Evolutionary conservation across 2,329 filamentous ascomycete species (phyloP).

Genomic region (Reticulascus tulasneorum): DNA sequence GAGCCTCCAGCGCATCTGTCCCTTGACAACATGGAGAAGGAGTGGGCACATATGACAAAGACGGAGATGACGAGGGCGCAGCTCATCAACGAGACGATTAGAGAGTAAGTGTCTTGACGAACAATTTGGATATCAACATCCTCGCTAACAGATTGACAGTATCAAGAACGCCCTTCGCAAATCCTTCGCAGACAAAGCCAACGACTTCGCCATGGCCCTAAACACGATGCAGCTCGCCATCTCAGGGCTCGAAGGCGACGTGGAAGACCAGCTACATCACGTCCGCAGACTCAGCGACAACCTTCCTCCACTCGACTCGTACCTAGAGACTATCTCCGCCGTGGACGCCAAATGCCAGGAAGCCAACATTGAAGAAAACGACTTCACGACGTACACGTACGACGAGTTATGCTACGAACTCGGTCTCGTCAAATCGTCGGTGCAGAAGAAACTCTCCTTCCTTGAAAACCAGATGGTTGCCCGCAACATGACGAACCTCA

Average conservation of each 20-base stretch:
- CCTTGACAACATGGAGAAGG: slow-evolving; percentile 74
- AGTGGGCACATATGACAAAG: slow-evolving; percentile 76
- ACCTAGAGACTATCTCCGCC: slow-evolving; percentile 79
- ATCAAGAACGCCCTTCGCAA: slow-evolving; percentile 94
- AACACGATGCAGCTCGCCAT: slow-evolving; percentile 94
- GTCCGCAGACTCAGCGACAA: slow-evolving; percentile 82
- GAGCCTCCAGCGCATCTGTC: slow-evolving; percentile 82
- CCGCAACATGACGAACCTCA: slow-evolving; percentile 97
- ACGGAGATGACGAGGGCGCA: slow-evolving; percentile 86
- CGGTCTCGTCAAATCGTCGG: slow-evolving; percentile 82
- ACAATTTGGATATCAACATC: slow-evolving; percentile 11
- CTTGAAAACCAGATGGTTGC: slow-evolving; percentile 98
- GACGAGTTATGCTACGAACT: slow-evolving; percentile 95
- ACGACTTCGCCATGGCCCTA: slow-evolving; percentile 92
- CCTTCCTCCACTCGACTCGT: slow-evolving; percentile 83
- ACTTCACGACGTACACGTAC: slow-evolving; percentile 98
- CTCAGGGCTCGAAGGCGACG: slow-evolving; percentile 93
- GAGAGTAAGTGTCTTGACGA: slow-evolving; percentile 61
- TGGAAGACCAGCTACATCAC: slow-evolving; percentile 89
- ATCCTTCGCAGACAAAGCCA: slow-evolving; percentile 95
- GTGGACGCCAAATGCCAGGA: slow-evolving; percentile 88
- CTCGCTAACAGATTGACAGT: slow-evolving; percentile 37
- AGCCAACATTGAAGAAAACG: slow-evolving; percentile 98
- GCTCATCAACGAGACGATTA: slow-evolving; percentile 95
- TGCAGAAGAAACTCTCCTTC: slow-evolving; percentile 94